A percentile compares a stretch with the other conserved stretches of the same genome.
phyloP scores from a whole-genome alignment of 2,329 filamentous ascomycete species.

The Nemania sp. region DNA sequence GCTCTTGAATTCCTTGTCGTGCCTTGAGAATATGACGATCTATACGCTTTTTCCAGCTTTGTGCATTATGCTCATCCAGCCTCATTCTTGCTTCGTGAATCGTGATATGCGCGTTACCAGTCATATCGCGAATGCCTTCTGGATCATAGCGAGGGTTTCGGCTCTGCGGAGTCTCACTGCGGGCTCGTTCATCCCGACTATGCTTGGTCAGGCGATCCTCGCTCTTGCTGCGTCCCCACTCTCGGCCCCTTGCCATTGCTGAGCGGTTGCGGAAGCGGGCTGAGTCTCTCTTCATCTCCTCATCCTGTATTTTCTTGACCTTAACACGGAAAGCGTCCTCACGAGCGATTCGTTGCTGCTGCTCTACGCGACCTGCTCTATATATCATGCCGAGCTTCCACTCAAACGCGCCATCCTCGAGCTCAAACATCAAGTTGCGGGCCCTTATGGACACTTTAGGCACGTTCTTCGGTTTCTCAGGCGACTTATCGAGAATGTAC shows the following conservation, averaged over 20 bases:
- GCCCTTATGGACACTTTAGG: constrained; percentile 84
- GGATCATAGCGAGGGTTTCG: constrained; percentile 74
- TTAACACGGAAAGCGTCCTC: constrained; percentile 91
- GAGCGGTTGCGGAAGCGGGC: constrained; percentile 61
- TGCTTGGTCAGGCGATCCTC: constrained; percentile 50
- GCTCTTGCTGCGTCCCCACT: constrained; percentile 59
- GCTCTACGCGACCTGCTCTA: constrained; percentile 83
- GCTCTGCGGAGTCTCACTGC: constrained; percentile 44
- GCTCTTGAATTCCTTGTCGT: constrained; percentile 74
- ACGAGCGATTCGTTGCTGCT: constrained; percentile 84
- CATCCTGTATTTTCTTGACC: constrained; percentile 78
- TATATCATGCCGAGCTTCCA: constrained; percentile 98
- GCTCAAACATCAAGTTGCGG: constrained; percentile 82
- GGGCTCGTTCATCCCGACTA: constrained; percentile 38
- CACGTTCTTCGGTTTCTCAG: constrained; percentile 83
- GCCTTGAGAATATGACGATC: constrained; percentile 74
- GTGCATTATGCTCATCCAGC: constrained; percentile 79
- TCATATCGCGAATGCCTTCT: constrained; percentile 72
- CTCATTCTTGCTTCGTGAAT: constrained; percentile 76
- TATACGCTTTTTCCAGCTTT: constrained; percentile 91
- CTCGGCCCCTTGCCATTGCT: constrained; percentile 48
- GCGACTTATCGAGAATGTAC: constrained; percentile 82
- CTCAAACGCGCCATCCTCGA: constrained; percentile 96
- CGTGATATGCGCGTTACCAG: constrained; percentile 71
- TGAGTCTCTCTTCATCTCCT: constrained; percentile 61